These are phyloP conservation scores for Penicillium turbatum DNA, from an alignment of 495 filamentous ascomycete genomes.

Conservation along the genomic window DNA sequence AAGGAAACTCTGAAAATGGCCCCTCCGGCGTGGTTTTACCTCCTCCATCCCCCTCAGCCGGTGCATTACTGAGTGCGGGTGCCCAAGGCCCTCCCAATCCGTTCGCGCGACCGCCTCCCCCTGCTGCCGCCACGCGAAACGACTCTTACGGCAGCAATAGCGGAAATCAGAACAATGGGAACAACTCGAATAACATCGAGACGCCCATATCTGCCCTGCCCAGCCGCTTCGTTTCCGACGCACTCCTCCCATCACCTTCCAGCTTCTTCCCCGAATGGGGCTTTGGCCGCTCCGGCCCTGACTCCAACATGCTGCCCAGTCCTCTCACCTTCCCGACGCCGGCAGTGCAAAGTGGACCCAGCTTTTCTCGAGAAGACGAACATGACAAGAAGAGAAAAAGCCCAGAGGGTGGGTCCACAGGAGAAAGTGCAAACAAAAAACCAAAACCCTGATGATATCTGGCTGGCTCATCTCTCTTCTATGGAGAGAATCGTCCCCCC, in stretches of 20 bases:
- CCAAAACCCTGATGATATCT: conserved; percentile 35
- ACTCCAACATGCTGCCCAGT: conserved; percentile 80
- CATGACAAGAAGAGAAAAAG: conserved; percentile 52
- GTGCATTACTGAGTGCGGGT: conserved; percentile 81
- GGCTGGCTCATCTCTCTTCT: background rate
- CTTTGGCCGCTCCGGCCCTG: conserved; percentile 56
- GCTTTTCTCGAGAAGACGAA: conserved; percentile 59
- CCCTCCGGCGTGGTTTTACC: conserved; percentile 74
- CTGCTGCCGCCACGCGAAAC: conserved; percentile 31
- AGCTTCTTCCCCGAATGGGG: conserved; percentile 93
- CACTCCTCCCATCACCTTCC: conserved; percentile 79
- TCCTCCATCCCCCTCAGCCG: conserved; percentile 86
- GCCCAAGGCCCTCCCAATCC: conserved; percentile 92
- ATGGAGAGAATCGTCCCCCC: background rate
- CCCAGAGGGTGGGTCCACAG: conserved; percentile 42
- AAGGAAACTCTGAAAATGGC: conserved; percentile 52
- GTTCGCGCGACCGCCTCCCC: conserved; percentile 80
- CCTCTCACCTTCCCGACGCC: conserved; percentile 91
- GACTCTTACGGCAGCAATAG: conserved; percentile 54
- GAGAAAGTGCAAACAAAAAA: conserved; percentile 43
- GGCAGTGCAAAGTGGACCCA: conserved; percentile 64
- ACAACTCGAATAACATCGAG: conserved; percentile 74
- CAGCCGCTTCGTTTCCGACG: conserved; percentile 80
- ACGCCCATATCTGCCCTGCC: conserved; percentile 98
- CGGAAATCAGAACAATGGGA: conserved; percentile 59